These are phyloP conservation scores for Nannochloropsis gaditana DNA, from an alignment of 108 stramenopile species.

Conservation along the genomic window DNA sequence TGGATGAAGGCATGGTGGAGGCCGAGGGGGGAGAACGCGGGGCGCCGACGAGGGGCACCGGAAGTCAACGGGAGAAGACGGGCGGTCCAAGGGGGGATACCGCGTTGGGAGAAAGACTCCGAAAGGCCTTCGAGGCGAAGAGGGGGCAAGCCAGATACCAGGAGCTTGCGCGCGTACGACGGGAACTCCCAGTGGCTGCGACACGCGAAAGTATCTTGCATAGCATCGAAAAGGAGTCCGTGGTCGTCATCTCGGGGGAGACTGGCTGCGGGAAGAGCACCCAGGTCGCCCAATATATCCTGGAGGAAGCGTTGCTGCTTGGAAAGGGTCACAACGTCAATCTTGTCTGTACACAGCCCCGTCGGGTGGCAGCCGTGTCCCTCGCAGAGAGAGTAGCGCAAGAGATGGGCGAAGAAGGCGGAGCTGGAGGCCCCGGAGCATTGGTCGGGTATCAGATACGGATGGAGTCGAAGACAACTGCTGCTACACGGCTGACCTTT, in stretches of 20 bases:
- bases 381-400: constrained; percentile 68
- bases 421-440: not conserved
- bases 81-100: not conserved
- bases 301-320: constrained; percentile 56
- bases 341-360: constrained; percentile 70
- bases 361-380: constrained; percentile 71
- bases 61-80: not conserved
- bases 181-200: constrained; percentile 15
- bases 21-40: not conserved
- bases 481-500: constrained; percentile 73
- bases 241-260: constrained; percentile 56
- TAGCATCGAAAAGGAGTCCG: constrained; percentile 38
- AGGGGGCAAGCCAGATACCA: not conserved
- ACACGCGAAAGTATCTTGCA: constrained; percentile 29
- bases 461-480: constrained; percentile 68
- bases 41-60: not conserved
- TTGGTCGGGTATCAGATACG: constrained; percentile 82
- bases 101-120: not conserved
- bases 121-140: not conserved
- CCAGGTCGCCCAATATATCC: constrained; percentile 75
- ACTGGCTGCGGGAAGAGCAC: constrained; percentile 67
- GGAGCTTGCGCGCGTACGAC: not conserved
- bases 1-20: not conserved
- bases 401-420: constrained; percentile 10
- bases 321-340: constrained; percentile 51